Conservation (phyloP, 495 filamentous ascomycete species). For the Pyrenopolyporus hunteri region DNA sequence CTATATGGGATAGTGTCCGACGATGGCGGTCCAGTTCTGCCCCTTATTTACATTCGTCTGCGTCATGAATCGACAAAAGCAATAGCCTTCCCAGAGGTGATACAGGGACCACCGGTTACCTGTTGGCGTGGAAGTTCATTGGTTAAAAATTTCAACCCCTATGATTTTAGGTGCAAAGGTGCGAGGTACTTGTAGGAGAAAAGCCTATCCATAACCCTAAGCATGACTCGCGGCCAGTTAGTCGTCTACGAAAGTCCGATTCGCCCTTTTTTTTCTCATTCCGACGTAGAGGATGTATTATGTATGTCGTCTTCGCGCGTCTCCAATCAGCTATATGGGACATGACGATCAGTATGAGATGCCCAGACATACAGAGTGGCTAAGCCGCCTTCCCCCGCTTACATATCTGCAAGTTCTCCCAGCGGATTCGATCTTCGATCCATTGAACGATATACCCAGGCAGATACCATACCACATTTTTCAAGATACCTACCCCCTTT, state of each 20-base stretch:
- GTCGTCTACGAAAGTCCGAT: not conserved
- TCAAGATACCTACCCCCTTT: too few relatives aligned
- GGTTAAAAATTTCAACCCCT: constrained; percentile 2
- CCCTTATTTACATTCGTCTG: not conserved
- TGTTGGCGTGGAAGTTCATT: constrained; percentile 2
- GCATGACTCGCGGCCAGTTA: constrained; percentile 11
- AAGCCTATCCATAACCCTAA: not conserved
- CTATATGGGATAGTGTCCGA: constrained; percentile 9
- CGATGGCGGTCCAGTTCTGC: constrained; percentile 10
- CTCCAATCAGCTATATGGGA: not conserved
- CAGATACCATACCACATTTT: too few relatives aligned
- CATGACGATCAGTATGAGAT: not conserved
- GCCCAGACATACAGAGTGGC: too few relatives aligned
- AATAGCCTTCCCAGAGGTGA: not conserved
- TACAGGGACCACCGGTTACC: not conserved
- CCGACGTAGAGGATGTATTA: not conserved
- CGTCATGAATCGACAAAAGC: constrained; percentile 9
- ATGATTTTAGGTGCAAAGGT: not conserved
- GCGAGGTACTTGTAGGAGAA: not conserved
- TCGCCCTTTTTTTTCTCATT: not conserved
- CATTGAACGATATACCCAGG: too few relatives aligned
- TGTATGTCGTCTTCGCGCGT: not conserved
- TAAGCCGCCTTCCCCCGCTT: too few relatives aligned
- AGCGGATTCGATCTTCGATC: too few relatives aligned
- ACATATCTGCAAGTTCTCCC: too few relatives aligned